Evolutionary conservation across 2,329 filamentous ascomycete genomes (phyloP), one percentile per base, ranked within the genome.

Genomic region (Plenodomus biglobosus): DNA sequence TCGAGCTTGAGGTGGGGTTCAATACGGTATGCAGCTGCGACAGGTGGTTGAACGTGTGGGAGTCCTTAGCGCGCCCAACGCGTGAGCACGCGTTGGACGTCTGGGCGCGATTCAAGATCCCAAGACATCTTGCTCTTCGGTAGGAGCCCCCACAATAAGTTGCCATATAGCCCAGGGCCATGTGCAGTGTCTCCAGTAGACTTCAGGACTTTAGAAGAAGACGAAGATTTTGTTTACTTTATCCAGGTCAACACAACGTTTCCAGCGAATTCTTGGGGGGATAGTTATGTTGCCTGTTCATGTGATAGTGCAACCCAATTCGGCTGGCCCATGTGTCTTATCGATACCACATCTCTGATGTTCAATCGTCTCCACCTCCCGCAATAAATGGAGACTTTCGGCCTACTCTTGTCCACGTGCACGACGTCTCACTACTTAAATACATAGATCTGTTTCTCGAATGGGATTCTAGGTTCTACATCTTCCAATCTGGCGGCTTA

Each of bases 81-180:
- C 64, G 65, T 65, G 56, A 62, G 50, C 52, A 58, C 63, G 63
- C 60, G 63, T 64, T 55, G 46, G 27, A 50, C 40, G 44, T 53
- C 42, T 53, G 38, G 42, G 42, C 54, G 50, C 49, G 45, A 57
- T 46, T 40, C 19, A 22, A 38, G 34, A 22, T 16, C 44, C 37
- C 19, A 22, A 38, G 34, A 22, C 19, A 40, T 44, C 40, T 49
- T 48, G 46, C 22, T 24, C 10, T 10, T 10, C 22, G n/a, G n/a
- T n/a, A 24, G 22, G 22, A 24, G 10, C 22, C 22, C 10, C 22
- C 10, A 24, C 22, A 5, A 24, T 24, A 24, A 24, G 22, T 24
- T 5, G 22, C 22, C 22, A 24, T 10, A 24, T 5, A 5, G 22
- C 22, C 22, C 10, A 24, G 22, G 22, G 10, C 10, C 22, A 24